A percentile compares a stretch with the other conserved stretches of the same genome.
Conservation (phyloP, 176 grass and related monocot genomes). For the Poa pratensis region DNA sequence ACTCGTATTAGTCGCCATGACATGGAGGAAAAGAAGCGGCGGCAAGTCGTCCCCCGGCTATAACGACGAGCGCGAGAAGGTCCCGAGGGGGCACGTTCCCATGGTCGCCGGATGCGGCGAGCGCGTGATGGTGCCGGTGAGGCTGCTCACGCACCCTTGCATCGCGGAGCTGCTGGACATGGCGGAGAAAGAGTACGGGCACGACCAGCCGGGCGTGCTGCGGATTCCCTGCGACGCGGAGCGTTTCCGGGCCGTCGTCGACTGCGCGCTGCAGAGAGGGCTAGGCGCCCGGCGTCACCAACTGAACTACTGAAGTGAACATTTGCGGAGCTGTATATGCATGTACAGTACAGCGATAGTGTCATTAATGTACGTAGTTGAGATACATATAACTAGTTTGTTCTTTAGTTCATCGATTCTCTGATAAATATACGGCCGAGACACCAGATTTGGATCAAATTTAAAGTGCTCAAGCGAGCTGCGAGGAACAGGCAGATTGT, state of each 20-base stretch:
- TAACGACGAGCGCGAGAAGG: not conserved
- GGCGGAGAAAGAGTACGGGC: conserved; percentile 55
- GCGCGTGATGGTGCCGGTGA: conserved; percentile 63
- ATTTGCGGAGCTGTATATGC: not conserved
- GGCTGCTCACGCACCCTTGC: conserved; percentile 51
- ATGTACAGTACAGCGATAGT: not conserved
- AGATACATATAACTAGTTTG: no score
- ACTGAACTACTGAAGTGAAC: not conserved
- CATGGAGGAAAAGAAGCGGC: conserved; percentile 42
- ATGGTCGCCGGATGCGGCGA: conserved; percentile 45
- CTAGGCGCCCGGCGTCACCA: not conserved
- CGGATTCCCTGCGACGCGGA: conserved; percentile 55
- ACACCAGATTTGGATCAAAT: not conserved
- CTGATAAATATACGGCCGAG: not conserved
- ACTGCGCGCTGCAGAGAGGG: conserved; percentile 27
- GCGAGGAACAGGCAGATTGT: no score
- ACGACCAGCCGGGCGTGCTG: conserved; percentile 61
- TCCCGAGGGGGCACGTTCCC: conserved; percentile 45
- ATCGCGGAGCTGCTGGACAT: conserved; percentile 61
- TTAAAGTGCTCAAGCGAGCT: not conserved
- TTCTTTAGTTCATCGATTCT: no score
- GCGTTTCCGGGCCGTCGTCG: conserved; percentile 39
- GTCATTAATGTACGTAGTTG: not conserved
- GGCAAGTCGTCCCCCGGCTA: not conserved
- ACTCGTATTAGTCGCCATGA: not conserved